Base-by-base conservation (phyloP, 768 basidiomycete genomes). In the Termitomyces sp. region DNA sequence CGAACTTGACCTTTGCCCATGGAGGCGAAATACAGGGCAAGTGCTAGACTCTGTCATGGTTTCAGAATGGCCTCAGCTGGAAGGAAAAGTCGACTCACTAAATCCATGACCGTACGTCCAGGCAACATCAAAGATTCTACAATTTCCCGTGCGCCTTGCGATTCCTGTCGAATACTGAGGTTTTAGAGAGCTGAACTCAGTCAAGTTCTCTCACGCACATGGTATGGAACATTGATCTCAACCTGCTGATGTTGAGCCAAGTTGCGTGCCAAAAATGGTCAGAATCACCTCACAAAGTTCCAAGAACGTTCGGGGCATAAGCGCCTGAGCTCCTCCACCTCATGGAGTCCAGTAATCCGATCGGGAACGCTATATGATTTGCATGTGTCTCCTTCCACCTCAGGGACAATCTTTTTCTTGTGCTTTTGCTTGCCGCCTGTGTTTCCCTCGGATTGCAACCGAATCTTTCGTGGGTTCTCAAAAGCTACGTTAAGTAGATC, bases 401-500 rank as follows among this genome's bases (percentile, higher is more conserved):
- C 60, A 58, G 44, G 56, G 31, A 62, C 50, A 26, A 54, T n/a
- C 57, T 54, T 49, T 58, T 70, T 77, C 66, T 72, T 75, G 58
- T 78, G 74, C 65, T 69, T 76, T 61, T 78, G 81, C 13, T 75
- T 64, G 0, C 74, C 75, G 16, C 75, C 76, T 31, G 70, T 59
- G 60, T 83, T 82, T 13, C 80, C 78, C 49, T 77, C 76, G 22
- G 72, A 59, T 58, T 79, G 75, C 4, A 77, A 67, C 46, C 75
- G 75, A 15, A 89, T 72, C 65, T 90, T 88, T 6, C 92, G 82
- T n/a, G 94, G 94, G 66, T 97, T 97, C 68, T 98, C 94, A 63
- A 98, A 98, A 1, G 92, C 92, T 5, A 98, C 92, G 64, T 97
- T 97, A 8, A 98, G 75, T 1, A 98, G 74, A 66, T 98, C 95